These are phyloP conservation scores for Trichoderma gracile DNA, from an alignment of 2,329 filamentous ascomycete species.

Conservation along the genomic window DNA sequence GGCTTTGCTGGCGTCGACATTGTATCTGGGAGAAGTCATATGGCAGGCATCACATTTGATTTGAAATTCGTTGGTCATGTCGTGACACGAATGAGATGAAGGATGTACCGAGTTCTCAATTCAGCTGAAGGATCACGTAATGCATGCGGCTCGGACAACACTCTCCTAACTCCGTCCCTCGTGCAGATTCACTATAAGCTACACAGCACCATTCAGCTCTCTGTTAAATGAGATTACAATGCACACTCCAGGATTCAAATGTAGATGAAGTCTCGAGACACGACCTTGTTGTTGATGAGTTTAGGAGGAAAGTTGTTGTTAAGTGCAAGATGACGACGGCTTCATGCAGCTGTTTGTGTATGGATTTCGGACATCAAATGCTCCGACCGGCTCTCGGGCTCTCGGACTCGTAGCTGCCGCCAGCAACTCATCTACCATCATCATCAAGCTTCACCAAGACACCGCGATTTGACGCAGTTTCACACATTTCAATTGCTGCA, in stretches of 20 bases:
- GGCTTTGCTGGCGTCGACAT: constrained; percentile 33
- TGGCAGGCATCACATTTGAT: too few relatives aligned
- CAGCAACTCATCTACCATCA: not conserved
- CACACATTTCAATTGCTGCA: not conserved
- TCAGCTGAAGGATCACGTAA: constrained; percentile 18
- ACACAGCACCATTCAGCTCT: not conserved
- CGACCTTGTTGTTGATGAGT: not conserved
- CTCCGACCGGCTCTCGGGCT: constrained; percentile 6
- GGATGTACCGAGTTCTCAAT: not conserved
- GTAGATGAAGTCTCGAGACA: not conserved
- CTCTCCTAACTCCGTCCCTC: constrained; percentile 8
- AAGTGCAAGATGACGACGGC: not conserved
- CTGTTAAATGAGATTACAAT: too few relatives aligned
- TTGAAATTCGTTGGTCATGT: too few relatives aligned
- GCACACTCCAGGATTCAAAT: too few relatives aligned
- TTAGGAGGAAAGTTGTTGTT: not conserved
- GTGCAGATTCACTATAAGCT: not conserved
- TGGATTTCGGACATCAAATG: constrained; percentile 3
- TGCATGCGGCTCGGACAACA: not conserved
- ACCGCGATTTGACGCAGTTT: not conserved
- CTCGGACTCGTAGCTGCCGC: not conserved
- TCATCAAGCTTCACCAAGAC: not conserved
- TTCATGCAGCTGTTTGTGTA: too few relatives aligned
- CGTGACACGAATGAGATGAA: too few relatives aligned
- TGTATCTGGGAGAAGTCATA: not conserved